A percentile compares a stretch with the other conserved stretches of the same genome.
Evolutionary conservation across 371 early-diverging fungal genomes (phyloP).

Genomic region (Mucor lusitanicus): DNA sequence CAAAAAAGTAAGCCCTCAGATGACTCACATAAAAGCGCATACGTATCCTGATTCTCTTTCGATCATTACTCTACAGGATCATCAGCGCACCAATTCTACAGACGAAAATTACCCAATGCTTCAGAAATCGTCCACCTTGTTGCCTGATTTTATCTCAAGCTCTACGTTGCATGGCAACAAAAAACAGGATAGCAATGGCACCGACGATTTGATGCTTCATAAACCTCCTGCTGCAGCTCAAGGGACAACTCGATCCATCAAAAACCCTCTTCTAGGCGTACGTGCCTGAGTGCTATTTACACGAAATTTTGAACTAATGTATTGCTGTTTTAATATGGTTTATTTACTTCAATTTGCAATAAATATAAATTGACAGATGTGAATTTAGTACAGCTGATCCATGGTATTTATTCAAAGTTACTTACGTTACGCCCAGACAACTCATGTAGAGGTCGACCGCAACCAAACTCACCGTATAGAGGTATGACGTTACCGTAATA

Average conservation of each 20-base stretch:
- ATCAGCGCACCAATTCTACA: not conserved
- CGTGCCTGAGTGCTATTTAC: not conserved
- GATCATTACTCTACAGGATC: not conserved
- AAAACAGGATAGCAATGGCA: not conserved
- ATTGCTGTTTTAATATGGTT: not conserved
- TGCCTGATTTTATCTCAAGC: not conserved
- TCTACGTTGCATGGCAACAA: not conserved
- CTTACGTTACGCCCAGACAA: too few relatives aligned
- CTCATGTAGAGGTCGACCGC: too few relatives aligned
- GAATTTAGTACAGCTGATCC: not conserved
- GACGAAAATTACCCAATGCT: conserved; percentile 14
- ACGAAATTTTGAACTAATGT: not conserved
- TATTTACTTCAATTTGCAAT: too few relatives aligned
- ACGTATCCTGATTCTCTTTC: too few relatives aligned
- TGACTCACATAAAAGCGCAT: not conserved
- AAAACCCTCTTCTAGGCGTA: not conserved
- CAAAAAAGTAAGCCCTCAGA: not conserved
- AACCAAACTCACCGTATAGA: not conserved
- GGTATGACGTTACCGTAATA: too few relatives aligned
- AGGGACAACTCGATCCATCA: not conserved
- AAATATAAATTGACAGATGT: too few relatives aligned
- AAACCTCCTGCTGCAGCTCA: conserved; percentile 12
- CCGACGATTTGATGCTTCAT: not conserved
- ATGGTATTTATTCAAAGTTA: too few relatives aligned
- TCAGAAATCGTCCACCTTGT: not conserved